Evolutionary conservation across 306 rosid genomes (phyloP).

Genomic region (Acacia crassicarpa): DNA sequence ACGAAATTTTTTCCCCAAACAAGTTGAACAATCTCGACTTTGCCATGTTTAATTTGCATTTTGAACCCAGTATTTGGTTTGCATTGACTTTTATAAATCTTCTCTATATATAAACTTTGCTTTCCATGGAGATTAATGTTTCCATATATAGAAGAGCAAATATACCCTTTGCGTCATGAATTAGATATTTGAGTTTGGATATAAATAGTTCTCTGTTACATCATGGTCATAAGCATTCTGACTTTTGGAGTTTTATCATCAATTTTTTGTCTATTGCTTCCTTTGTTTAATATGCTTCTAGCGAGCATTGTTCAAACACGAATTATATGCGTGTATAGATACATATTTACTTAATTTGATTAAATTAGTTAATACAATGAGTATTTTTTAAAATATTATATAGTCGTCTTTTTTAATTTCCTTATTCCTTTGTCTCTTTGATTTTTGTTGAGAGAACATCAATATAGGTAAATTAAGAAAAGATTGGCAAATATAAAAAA

Average conservation of each 20-base stretch:
- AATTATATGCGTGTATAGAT: neutral
- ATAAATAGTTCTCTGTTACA: neutral
- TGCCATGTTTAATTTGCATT: too few species aligned
- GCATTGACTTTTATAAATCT: neutral
- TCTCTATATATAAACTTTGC: neutral
- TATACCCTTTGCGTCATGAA: neutral
- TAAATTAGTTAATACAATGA: too few species aligned
- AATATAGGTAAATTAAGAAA: too few species aligned
- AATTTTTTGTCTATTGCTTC: neutral
- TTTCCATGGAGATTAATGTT: neutral
- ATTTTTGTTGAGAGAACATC: too few species aligned
- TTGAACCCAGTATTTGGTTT: neutral
- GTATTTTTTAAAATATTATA: too few species aligned
- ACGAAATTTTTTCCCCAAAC: too few species aligned
- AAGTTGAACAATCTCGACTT: too few species aligned
- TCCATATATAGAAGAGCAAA: neutral
- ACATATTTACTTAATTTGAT: too few species aligned
- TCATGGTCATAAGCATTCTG: neutral
- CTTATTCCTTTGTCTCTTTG: rapidly evolving
- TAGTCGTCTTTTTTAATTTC: too few species aligned
- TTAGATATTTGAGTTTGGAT: neutral
- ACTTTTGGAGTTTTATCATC: neutral
- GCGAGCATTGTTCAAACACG: neutral
- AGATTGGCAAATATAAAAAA: too few species aligned
- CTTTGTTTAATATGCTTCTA: neutral